These are phyloP conservation scores for Saturnispora halmiae DNA, from an alignment of 805 yeast species.

Conservation along the genomic window DNA sequence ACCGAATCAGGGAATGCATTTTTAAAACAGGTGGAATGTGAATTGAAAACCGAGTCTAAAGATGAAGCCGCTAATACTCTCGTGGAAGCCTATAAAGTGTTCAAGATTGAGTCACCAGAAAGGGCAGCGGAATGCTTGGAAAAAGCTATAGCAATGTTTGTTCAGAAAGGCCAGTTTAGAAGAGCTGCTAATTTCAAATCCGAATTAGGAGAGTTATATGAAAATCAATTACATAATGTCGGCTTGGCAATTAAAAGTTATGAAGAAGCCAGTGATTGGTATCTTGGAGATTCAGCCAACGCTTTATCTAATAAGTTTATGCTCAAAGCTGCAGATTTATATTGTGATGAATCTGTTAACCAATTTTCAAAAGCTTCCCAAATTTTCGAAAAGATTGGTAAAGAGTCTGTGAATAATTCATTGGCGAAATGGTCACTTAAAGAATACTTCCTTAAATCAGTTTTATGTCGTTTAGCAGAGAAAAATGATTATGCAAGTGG, in stretches of 20 bases:
- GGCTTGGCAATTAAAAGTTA: constrained; percentile 66
- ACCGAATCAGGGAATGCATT: constrained; percentile 74
- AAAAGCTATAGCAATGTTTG: constrained; percentile 74
- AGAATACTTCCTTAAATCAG: constrained; percentile 80
- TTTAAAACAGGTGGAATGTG: constrained; percentile 77
- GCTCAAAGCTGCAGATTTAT: constrained; percentile 81
- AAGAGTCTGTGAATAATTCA: constrained; percentile 62
- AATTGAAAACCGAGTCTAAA: constrained; percentile 60
- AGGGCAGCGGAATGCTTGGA: constrained; percentile 71
- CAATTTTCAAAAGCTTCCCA: constrained; percentile 68
- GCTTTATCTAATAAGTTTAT: constrained; percentile 84
- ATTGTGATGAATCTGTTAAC: constrained; percentile 54
- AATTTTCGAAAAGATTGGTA: constrained; percentile 69
- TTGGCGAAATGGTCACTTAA: constrained; percentile 86
- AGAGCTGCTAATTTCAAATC: constrained; percentile 91
- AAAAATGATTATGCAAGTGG: constrained; percentile 80
- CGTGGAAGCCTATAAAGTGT: constrained; percentile 86
- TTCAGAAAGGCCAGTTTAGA: constrained; percentile 88
- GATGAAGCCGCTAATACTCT: constrained; percentile 89
- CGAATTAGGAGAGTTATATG: constrained; percentile 84
- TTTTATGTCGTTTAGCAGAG: constrained; percentile 73
- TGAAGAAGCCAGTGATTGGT: constrained; percentile 96
- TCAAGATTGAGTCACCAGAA: constrained; percentile 59
- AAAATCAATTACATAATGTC: constrained; percentile 58
- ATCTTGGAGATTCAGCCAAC: constrained; percentile 83